Conservation (phyloP, 495 filamentous ascomycete genomes). For the Sabuloglossum arenarium region DNA sequence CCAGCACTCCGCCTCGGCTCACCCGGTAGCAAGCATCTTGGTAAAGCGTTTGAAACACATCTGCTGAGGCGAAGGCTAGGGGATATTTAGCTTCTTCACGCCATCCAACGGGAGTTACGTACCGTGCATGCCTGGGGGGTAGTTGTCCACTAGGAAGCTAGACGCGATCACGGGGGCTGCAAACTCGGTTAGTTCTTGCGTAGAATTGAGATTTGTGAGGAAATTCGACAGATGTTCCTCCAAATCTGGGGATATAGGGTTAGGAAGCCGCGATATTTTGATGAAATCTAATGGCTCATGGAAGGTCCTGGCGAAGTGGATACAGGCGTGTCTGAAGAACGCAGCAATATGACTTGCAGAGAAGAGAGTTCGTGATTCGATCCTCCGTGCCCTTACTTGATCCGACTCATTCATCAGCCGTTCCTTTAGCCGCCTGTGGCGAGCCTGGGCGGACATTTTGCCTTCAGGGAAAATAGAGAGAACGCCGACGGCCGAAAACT, state of each 20-base stretch:
- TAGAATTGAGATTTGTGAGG: not conserved
- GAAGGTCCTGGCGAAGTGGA: not conserved
- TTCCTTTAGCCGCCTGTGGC: too few species aligned
- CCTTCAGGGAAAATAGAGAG: slow-evolving; percentile 5
- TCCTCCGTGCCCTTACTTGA: slow-evolving; percentile 1
- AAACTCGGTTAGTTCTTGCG: not conserved
- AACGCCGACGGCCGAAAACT: slow-evolving; percentile 11
- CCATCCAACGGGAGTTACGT: not conserved
- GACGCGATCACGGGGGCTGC: not conserved
- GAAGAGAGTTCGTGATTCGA: not conserved
- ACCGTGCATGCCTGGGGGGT: not conserved
- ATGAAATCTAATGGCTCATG: not conserved
- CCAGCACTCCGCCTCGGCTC: not conserved
- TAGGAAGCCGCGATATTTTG: not conserved
- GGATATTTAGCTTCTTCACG: not conserved
- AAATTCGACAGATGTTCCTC: not conserved
- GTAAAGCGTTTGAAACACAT: not conserved
- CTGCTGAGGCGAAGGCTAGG: not conserved
- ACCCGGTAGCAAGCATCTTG: not conserved
- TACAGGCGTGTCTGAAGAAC: not conserved
- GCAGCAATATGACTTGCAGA: not conserved
- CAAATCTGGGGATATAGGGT: not conserved
- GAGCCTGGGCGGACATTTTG: too few species aligned
- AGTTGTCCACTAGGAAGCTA: not conserved
- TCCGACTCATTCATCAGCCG: too few species aligned